Percentiles rank a stretch among this genome's conserved stretches.
Conservation (phyloP, 805 yeast genomes). For the Wickerhamiella domercqiae region DNA sequence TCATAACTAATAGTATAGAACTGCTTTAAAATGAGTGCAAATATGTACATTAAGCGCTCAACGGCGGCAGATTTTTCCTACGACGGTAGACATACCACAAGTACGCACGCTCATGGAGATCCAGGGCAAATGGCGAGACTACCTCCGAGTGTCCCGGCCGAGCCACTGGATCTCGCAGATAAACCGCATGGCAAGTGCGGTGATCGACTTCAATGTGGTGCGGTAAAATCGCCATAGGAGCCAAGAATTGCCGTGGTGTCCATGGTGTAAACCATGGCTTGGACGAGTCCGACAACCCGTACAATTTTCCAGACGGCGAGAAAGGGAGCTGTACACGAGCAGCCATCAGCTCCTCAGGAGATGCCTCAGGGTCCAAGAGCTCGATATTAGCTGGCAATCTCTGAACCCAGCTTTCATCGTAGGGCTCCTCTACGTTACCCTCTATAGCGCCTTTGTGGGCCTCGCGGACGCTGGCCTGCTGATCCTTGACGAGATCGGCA, state of each 20-base stretch:
- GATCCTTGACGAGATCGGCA: constrained; percentile 19
- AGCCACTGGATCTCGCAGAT: constrained; percentile 90
- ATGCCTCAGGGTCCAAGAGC: constrained; percentile 31
- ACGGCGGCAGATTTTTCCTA: constrained; percentile 20
- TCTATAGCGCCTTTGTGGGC: constrained; percentile 12
- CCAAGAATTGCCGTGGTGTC: constrained; percentile 85
- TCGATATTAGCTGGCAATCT: constrained; percentile 30
- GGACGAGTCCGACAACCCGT: constrained; percentile 61
- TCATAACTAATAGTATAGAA: no score
- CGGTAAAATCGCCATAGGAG: constrained; percentile 85
- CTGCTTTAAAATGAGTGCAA: neutral
- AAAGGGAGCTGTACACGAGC: constrained; percentile 31
- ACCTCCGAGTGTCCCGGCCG: constrained; percentile 96
- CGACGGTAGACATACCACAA: constrained; percentile 51
- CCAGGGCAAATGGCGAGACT: constrained; percentile 70
- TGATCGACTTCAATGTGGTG: constrained; percentile 83
- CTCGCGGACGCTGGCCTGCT: constrained; percentile 15
- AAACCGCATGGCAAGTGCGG: constrained; percentile 90
- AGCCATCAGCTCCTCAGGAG: constrained; percentile 30
- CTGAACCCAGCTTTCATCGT: constrained; percentile 38
- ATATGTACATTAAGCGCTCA: neutral
- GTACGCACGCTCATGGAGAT: constrained; percentile 82
- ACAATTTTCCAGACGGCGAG: constrained; percentile 33
- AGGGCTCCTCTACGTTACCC: constrained; percentile 25
- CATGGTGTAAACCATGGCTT: constrained; percentile 93